Base-by-base conservation (phyloP, 2,329 filamentous ascomycete genomes). In the Aschersonia sp. region DNA sequence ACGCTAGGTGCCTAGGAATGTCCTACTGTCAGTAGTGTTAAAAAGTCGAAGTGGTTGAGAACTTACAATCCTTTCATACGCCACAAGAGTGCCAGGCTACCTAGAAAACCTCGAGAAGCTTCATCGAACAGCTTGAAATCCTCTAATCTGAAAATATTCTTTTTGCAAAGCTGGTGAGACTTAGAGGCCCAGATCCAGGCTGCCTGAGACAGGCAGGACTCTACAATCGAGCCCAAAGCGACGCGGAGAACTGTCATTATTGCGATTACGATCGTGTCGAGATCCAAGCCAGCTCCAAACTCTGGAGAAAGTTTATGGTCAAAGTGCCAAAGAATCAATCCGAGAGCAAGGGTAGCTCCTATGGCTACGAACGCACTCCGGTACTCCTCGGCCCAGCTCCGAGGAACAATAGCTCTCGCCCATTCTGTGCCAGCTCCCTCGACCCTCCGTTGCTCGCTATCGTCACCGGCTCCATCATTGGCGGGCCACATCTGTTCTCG, bases 151-250 rank as follows among this genome's bases (percentile, higher is more conserved):
- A 64, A 64, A n/a, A 57, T 56, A 5, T 57, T 59, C 2, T 54
- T 57, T 2, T 60, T 59, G 10, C 59, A 52, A 11, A 47, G 43
- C 49, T 63, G 60, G n/a, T 61, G 59, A 14, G 58, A 57, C 30
- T 62, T 59, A 4, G 62, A 62, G 0, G 66, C 60, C 64, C 63
- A 67, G 6, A 67, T 62, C 65, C 64, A 68, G 6, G 64, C 64
- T 10, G 57, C 62, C 51, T 68, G 64, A 47, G 62, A 60, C 43
- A 67, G 50, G 43, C 60, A 62, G 0, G 58, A 57, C 48, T 66
- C 63, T 40, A 67, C 57, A 9, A 67, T 59, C 5, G 52, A 60
- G 37, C 58, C 60, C 45, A 68, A 58, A 12, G 62, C 59, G 3
- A 67, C 55, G 11, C 63, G 60, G 6, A 62, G 58, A n/a, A 61